phyloP scores from a whole-genome alignment of 2,329 filamentous ascomycete species.

The Alternaria gansuensis region DNA sequence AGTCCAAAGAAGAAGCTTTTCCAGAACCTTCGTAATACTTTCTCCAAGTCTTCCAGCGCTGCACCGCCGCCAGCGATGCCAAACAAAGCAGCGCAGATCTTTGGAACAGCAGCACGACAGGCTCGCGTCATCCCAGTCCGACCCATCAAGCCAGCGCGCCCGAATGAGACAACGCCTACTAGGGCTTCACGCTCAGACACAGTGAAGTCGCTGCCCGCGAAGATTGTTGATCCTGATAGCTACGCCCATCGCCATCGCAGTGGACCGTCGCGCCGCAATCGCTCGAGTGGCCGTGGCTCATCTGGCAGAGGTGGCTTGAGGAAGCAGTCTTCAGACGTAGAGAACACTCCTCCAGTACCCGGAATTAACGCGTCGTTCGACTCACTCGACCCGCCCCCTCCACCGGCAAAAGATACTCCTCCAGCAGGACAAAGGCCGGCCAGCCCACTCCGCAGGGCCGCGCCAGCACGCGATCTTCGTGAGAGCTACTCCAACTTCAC shows the following conservation, averaged over 20 bases:
- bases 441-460: slow-evolving; percentile 33
- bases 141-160: slow-evolving; percentile 27
- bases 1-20: slow-evolving; percentile 56
- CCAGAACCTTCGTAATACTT: slow-evolving; percentile 43
- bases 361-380: slow-evolving; percentile 18
- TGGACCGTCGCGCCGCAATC: slow-evolving; percentile 10
- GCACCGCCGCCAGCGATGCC: slow-evolving; percentile 30
- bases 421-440: slow-evolving; percentile 16
- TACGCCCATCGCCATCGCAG: slow-evolving; percentile 19
- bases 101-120: slow-evolving; percentile 42
- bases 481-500: slow-evolving; percentile 22
- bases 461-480: slow-evolving; percentile 26
- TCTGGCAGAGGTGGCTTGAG: slow-evolving; percentile 17
- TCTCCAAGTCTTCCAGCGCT: slow-evolving; percentile 28
- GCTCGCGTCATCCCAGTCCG: slow-evolving; percentile 23
- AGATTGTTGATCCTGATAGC: slow-evolving; percentile 26
- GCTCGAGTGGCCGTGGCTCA: slow-evolving; percentile 17
- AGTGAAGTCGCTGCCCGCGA: slow-evolving; percentile 37
- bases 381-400: slow-evolving; percentile 50
- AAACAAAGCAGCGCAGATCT: slow-evolving; percentile 44
- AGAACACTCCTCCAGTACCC: slow-evolving; percentile 9
- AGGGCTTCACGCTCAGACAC: slow-evolving; percentile 37
- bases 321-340: slow-evolving; percentile 13
- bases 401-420: slow-evolving; percentile 57
- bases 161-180: slow-evolving; percentile 20